These are phyloP conservation scores for Aspergillus baeticus DNA, from an alignment of 495 filamentous ascomycete species.

Conservation along the genomic window DNA sequence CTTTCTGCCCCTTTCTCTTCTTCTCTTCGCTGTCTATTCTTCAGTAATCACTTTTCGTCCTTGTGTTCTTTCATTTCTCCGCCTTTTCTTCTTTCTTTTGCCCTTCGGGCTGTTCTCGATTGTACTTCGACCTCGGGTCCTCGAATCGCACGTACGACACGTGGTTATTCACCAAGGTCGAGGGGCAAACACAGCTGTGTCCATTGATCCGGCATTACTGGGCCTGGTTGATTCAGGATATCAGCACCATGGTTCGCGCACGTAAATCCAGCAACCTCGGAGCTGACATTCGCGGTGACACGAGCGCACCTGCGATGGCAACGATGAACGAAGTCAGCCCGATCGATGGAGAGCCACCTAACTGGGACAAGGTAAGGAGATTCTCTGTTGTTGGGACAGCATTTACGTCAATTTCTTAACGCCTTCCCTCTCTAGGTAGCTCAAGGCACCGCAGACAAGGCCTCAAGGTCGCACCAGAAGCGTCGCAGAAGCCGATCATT, in stretches of 20 bases:
- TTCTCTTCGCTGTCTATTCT: slow-evolving; percentile 1
- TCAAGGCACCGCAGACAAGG: slow-evolving; percentile 29
- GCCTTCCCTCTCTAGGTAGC: slow-evolving; percentile 20
- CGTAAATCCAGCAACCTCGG: slow-evolving; percentile 50
- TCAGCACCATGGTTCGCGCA: slow-evolving; percentile 39
- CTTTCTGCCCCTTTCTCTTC: background rate
- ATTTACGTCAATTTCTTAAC: slow-evolving; percentile 12
- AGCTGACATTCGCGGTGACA: slow-evolving; percentile 52
- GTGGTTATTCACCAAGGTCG: background rate
- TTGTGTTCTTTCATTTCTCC: slow-evolving; percentile 1
- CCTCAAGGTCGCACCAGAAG: slow-evolving; percentile 42
- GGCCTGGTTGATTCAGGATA: background rate
- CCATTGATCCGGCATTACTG: background rate
- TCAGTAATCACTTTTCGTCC: background rate
- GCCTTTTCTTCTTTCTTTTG: background rate
- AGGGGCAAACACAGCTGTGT: background rate
- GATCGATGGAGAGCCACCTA: slow-evolving; percentile 39
- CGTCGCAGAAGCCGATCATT: slow-evolving; percentile 56
- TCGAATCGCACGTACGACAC: background rate
- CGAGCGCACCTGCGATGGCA: slow-evolving; percentile 50
- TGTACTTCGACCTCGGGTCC: background rate
- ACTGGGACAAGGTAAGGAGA: slow-evolving; percentile 38
- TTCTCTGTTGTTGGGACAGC: background rate
- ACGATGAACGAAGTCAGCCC: slow-evolving; percentile 51
- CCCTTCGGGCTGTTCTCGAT: background rate